Evolutionary conservation across 441 rosid genomes (phyloP).

Genomic region (Isatis lusitanica): DNA sequence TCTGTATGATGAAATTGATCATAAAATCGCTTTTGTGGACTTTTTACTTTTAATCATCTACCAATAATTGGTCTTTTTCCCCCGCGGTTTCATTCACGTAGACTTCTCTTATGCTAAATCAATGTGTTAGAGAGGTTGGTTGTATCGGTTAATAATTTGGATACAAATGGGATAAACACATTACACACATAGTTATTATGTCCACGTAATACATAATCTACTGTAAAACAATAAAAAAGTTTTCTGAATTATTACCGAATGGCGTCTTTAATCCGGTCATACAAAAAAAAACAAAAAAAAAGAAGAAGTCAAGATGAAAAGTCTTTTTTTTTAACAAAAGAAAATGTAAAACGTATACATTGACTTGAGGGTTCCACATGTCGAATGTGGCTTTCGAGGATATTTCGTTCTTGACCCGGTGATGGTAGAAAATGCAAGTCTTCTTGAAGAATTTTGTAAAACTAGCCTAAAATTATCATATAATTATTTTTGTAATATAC

Average conservation of each 20-base stretch:
- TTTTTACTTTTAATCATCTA: not conserved
- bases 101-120: not conserved
- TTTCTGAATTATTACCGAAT: not conserved
- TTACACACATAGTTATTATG: too few relatives aligned
- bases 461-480: not conserved
- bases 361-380: constrained; percentile 22
- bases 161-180: too few relatives aligned
- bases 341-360: not conserved
- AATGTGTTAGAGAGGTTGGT: too few relatives aligned
- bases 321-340: not conserved
- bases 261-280: not conserved
- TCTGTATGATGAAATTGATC: not conserved
- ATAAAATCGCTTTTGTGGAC: not conserved
- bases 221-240: not conserved
- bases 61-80: not conserved
- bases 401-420: constrained; percentile 4
- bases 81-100: not conserved
- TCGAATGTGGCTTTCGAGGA: not conserved
- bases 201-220: too few relatives aligned
- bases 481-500: not conserved
- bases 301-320: not conserved
- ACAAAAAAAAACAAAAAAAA: too few relatives aligned
- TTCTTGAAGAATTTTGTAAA: not conserved
- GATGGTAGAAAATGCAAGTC: constrained; percentile 14
- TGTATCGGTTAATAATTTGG: too few relatives aligned